Evolutionary conservation across 2,329 filamentous ascomycete species (phyloP).

Genomic region (Colletotrichum musicola): DNA sequence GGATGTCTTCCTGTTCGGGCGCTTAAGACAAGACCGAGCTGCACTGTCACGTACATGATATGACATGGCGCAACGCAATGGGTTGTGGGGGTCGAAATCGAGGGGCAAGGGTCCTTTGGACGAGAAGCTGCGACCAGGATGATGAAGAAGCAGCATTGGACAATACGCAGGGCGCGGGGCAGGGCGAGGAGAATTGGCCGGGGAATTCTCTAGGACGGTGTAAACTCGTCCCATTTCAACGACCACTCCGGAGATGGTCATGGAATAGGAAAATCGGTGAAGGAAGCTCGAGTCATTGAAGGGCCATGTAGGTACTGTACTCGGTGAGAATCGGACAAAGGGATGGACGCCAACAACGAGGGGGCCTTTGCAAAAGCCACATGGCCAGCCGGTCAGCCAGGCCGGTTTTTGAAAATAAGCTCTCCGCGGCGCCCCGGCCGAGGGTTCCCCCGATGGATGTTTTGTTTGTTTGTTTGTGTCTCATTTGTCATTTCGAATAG

Average conservation of each 20-base stretch:
- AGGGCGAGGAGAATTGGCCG: background rate
- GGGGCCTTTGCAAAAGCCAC: too few species aligned
- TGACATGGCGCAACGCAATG: conserved; percentile 9
- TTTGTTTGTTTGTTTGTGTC: background rate
- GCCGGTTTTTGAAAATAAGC: background rate
- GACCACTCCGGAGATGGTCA: background rate
- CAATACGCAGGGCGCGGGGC: background rate
- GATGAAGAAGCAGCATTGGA: background rate
- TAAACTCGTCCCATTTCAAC: background rate
- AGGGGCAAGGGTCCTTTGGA: too few species aligned
- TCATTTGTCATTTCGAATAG: background rate
- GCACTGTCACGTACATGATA: conserved; percentile 17
- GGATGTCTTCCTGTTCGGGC: conserved; percentile 11
- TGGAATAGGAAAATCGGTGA: conserved; percentile 19
- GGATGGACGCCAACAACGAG: too few species aligned
- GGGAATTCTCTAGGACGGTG: background rate
- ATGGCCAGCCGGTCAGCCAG: background rate
- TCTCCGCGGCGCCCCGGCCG: too few species aligned
- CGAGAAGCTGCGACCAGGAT: too few species aligned
- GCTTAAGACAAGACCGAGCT: background rate
- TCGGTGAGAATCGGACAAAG: too few species aligned
- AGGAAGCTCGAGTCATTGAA: background rate
- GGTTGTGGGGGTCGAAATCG: background rate
- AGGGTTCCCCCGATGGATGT: background rate
- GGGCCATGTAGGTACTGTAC: background rate